Base-by-base conservation (phyloP, 2,329 filamentous ascomycete species). In the Beauveria bassiana region DNA sequence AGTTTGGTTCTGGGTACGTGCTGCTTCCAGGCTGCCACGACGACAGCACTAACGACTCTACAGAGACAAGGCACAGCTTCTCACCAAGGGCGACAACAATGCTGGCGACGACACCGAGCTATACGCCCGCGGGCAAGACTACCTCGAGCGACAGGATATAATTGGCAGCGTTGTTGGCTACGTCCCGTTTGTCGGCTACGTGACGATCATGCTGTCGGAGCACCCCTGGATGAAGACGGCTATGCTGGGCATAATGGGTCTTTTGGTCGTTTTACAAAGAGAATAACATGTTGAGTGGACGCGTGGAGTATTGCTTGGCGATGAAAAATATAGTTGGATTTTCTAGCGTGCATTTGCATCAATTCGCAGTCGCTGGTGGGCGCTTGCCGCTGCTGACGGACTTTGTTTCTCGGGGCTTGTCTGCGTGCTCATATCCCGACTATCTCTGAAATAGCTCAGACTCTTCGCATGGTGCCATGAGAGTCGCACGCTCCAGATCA, bases 11-110 rank as follows among this genome's bases (percentile, higher is more conserved):
- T 34, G 85, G 85, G 79, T 83, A 70, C 62, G 80, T 43, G 34
- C 14, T 14, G 46, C 46, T 20, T 20, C 14, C 20, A 34, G 9
- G 22, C 3, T 38, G 45, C 45, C 14, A 14, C 22, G 2, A 28
- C 2, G 1, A 20, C 57, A 20, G 5, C 20, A 31, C 63, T 64
- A 63, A 63, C 61, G 31, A 20, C 3, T 14, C 8, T 20, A 50
- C 64, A 85, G 82, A 26, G 75, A 79, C 9, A 74, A 80, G 56
- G 84, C 85, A n/a, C 80, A 91, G 71, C 84, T 99, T 22, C 84
- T 99, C 61, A 99, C 95, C 40, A 99, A 99, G 77, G 95, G 95
- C 67, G 95, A 99, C 77, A 99, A 98, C 81, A 99, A 99, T 73
- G 76, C 86, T 8, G 90, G 91, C 47, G 93, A 98, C 74, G 95